Conservation (phyloP, 1,284 basidiomycete genomes). For the Rhodotorula sp. region DNA sequence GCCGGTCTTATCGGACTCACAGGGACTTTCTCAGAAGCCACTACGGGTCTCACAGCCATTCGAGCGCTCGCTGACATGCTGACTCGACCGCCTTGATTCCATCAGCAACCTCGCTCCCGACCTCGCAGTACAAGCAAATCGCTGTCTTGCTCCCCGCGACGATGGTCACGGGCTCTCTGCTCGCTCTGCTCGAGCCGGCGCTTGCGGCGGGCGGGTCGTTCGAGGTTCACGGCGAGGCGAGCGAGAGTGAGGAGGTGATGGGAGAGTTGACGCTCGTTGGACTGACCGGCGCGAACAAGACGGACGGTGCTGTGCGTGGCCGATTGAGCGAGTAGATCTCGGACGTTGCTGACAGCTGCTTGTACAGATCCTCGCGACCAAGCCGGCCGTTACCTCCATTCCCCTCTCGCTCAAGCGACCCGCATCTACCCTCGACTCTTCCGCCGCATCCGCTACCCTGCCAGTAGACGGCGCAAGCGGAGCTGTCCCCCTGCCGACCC, state of each 20-base stretch:
- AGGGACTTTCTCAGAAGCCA: not conserved
- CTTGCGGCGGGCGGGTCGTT: conserved; percentile 28
- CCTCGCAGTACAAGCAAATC: conserved; percentile 25
- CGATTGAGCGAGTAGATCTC: too few species aligned
- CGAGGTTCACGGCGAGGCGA: conserved; percentile 28
- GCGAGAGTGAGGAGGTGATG: conserved; percentile 21
- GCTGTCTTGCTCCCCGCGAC: conserved; percentile 32
- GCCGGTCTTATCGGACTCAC: not conserved
- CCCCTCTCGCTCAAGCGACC: conserved; percentile 39
- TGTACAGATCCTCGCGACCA: conserved; percentile 20
- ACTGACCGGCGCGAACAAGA: conserved; percentile 22
- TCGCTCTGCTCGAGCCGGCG: conserved; percentile 33
- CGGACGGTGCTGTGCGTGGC: conserved; percentile 14
- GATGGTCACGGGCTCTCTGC: conserved; percentile 31
- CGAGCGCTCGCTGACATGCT: not conserved
- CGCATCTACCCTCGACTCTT: conserved; percentile 44
- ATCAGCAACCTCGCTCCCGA: conserved; percentile 23
- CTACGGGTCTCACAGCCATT: not conserved
- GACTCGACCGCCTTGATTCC: not conserved
- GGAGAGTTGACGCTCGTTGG: conserved; percentile 34
- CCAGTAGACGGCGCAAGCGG: not conserved
- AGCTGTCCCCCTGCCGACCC: conserved; percentile 39
- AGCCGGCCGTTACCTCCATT: conserved; percentile 26
- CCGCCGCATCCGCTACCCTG: conserved; percentile 50
- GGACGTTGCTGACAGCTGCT: not conserved